A percentile compares a stretch with the other conserved stretches of the same genome.
Conservation (phyloP, 768 basidiomycete species). For the Suillus plorans region DNA sequence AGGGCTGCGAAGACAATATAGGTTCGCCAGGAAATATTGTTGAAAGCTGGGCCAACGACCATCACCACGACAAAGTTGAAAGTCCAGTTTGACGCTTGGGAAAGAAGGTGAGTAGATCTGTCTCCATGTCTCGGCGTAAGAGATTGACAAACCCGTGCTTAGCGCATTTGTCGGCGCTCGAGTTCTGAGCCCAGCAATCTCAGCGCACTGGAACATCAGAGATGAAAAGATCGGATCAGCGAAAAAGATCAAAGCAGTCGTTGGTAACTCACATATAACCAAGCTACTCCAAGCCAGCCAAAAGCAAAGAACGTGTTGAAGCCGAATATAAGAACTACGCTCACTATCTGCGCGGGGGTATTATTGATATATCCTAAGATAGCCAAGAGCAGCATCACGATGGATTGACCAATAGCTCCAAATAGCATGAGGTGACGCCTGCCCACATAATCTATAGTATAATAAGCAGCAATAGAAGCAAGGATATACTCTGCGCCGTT, state of each 20-base stretch:
- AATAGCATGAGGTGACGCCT: conserved; percentile 45
- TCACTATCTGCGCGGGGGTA: conserved; percentile 21
- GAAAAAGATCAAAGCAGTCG: neutral
- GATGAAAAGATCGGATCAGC: neutral
- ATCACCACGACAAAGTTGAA: conserved; percentile 17
- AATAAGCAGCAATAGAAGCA: conserved; percentile 50
- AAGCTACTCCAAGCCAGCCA: conserved; percentile 39
- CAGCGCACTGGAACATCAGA: conserved; percentile 22
- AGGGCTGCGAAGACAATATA: conserved; percentile 12
- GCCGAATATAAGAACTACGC: conserved; percentile 27
- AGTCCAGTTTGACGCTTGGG: conserved; percentile 13
- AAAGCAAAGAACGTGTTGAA: conserved; percentile 39
- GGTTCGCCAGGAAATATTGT: conserved; percentile 12
- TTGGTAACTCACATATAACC: conserved; percentile 25
- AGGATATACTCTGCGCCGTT: conserved; percentile 42
- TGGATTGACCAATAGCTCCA: conserved; percentile 39
- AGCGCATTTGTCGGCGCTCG: conserved; percentile 33
- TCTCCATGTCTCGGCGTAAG: neutral
- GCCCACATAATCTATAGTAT: conserved; percentile 47
- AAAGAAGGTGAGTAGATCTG: neutral
- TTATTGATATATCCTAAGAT: conserved; percentile 23
- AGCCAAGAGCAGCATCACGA: conserved; percentile 31
- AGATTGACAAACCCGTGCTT: conserved; percentile 18
- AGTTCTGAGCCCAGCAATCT: conserved; percentile 28
- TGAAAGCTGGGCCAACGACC: conserved; percentile 14